Evolutionary conservation across 2,329 filamentous ascomycete genomes (phyloP).

Genomic region (Pezicula radicicola): DNA sequence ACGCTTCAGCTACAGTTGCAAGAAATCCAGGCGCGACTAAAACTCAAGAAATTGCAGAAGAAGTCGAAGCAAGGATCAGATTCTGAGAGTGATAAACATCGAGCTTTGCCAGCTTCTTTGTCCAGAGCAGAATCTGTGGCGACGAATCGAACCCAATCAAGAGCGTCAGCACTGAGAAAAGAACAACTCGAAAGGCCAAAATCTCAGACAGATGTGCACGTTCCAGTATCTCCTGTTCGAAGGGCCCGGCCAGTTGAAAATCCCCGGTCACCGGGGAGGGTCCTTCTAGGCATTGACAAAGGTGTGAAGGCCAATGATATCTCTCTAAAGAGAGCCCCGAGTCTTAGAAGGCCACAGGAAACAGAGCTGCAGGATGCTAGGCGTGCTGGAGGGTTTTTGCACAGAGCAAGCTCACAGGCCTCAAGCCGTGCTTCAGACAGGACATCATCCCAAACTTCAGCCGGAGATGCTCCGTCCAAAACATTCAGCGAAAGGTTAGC

Average conservation of each 20-base stretch:
- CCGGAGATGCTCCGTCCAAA: slow-evolving; percentile 38
- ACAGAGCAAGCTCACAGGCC: slow-evolving; percentile 34
- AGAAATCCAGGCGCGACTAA: slow-evolving; percentile 84
- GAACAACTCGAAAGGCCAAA: slow-evolving; percentile 21
- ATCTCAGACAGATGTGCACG: slow-evolving; percentile 53
- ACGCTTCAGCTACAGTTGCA: slow-evolving; percentile 81
- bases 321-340: slow-evolving; percentile 73
- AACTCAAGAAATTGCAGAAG: slow-evolving; percentile 81
- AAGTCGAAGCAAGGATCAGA: slow-evolving; percentile 37
- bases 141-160: slow-evolving; percentile 21
- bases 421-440: slow-evolving; percentile 12
- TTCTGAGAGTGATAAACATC: slow-evolving; percentile 18
- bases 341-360: slow-evolving; percentile 34
- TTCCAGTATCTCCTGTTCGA: slow-evolving; percentile 73
- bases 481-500: slow-evolving; percentile 85
- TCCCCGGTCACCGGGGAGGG: slow-evolving; percentile 73
- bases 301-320: slow-evolving; percentile 77
- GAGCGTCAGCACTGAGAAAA: slow-evolving; percentile 19
- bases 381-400: slow-evolving; percentile 39
- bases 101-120: slow-evolving; percentile 9
- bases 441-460: slow-evolving; percentile 13
- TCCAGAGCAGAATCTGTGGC: slow-evolving; percentile 21
- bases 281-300: slow-evolving; percentile 86
- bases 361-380: slow-evolving; percentile 25
- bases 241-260: slow-evolving; percentile 46